A percentile compares a stretch with the other conserved stretches of the same genome.
Evolutionary conservation across 768 basidiomycete species (phyloP).

Genomic region (Tricholoma terreum): DNA sequence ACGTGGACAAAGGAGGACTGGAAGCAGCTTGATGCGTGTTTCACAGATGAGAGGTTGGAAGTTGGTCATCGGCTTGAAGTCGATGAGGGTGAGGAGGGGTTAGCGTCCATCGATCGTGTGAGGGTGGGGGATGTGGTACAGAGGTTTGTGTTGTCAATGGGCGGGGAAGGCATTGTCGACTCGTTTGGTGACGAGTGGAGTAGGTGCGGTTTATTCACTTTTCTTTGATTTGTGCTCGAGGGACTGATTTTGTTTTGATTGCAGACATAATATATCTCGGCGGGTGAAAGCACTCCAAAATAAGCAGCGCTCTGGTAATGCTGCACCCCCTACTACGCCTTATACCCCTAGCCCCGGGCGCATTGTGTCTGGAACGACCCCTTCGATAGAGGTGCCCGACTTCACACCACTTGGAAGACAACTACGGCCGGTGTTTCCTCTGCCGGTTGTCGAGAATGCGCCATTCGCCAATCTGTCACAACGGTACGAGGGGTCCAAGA

Average conservation of each 20-base stretch:
- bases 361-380: slow-evolving; percentile 7
- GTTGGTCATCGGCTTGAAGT: slow-evolving; percentile 28
- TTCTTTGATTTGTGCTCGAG: background rate
- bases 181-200: slow-evolving; percentile 53
- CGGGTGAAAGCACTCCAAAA: slow-evolving; percentile 55
- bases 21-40: slow-evolving; percentile 76
- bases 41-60: slow-evolving; percentile 65
- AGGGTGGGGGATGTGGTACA: slow-evolving; percentile 55
- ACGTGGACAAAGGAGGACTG: slow-evolving; percentile 77
- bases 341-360: slow-evolving; percentile 21
- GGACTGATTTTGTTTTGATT: background rate
- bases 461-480: slow-evolving; percentile 32
- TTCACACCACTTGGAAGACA: slow-evolving; percentile 46
- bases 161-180: slow-evolving; percentile 38
- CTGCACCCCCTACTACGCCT: slow-evolving; percentile 55
- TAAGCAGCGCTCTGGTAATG: slow-evolving; percentile 55
- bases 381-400: slow-evolving; percentile 45
- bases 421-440: slow-evolving; percentile 14
- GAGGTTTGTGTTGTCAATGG: slow-evolving; percentile 51
- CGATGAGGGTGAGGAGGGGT: slow-evolving; percentile 20
- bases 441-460: slow-evolving; percentile 22
- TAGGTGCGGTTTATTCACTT: slow-evolving; percentile 39
- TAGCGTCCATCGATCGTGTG: slow-evolving; percentile 55
- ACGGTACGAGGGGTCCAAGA: slow-evolving; percentile 10
- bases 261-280: slow-evolving; percentile 49